A percentile compares a stretch with the other conserved stretches of the same genome.
Conservation (phyloP, 1,284 basidiomycete genomes). For the Coniferiporia weirii region DNA sequence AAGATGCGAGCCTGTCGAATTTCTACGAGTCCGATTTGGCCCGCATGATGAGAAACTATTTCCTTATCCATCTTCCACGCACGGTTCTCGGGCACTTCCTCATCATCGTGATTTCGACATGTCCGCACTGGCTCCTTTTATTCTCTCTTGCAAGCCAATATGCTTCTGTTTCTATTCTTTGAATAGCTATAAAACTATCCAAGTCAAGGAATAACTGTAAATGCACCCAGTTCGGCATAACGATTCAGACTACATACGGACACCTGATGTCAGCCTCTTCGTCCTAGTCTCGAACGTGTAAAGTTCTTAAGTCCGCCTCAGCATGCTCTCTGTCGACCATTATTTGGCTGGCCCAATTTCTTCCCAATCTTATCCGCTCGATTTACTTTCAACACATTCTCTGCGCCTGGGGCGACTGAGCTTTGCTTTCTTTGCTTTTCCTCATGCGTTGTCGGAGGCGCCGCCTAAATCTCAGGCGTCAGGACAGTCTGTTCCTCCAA, state of each 20-base stretch:
- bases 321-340: background rate
- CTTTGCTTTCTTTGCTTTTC: background rate
- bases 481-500: constrained; percentile 7
- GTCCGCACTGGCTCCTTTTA: background rate
- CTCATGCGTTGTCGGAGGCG: constrained; percentile 9
- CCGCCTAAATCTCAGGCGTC: constrained; percentile 3
- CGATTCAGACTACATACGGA: no score
- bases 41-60: background rate
- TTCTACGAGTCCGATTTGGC: constrained; percentile 11
- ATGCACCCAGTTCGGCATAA: no score
- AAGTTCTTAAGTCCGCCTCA: background rate
- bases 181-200: no score
- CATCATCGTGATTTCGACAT: no score
- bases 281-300: background rate
- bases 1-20: constrained; percentile 7
- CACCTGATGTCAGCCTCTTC: background rate
- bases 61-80: background rate
- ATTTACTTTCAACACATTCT: background rate
- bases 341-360: background rate
- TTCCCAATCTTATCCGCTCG: background rate
- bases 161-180: no score
- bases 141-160: background rate
- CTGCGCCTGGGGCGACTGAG: constrained; percentile 13
- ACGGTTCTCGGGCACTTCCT: no score
- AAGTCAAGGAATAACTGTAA: no score